Evolutionary conservation across 441 rosid genomes (phyloP), one percentile per base, ranked within the genome.

Genomic region (Syzygium malaccense): DNA sequence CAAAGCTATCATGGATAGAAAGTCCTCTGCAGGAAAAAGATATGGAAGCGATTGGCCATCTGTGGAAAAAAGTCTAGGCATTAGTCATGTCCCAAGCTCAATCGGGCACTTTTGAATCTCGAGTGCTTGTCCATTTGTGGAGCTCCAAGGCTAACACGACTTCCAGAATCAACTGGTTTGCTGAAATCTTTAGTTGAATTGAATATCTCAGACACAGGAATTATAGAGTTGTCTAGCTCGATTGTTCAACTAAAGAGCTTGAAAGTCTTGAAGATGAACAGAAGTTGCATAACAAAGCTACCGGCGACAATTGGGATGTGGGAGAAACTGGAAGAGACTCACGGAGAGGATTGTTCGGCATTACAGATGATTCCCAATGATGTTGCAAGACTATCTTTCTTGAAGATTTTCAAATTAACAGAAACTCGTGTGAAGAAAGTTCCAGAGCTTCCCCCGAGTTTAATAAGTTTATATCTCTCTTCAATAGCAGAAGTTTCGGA

Each of bases 21-120:
- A 0, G 0, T 0, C 20, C 5, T 64, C 37, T 0, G 1, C 20
- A 30, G 23, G 1, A 32, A 4, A 64, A 64, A n/a, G 19, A 14
- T 1, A n/a, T 14, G 2, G 2, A 14, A 6, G 19, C 4, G 2
- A 14, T 62, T n/a, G 33, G 19, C 7, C 68, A n/a, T n/a, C 8
- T 60, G 8, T 11, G 14, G 33, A 0, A n/a, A 62, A 28, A 5
- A 62, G 0, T n/a, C 8, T n/a, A 3, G 37, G 25, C 23, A 66
- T 66, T 66, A 32, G 23, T 12, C 13, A 8, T 15, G 75, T 66
- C 45, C 23, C 78, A 66, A 17, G 6, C 78, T 66, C 45, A 66
- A 66, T 66, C 12, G 20, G 0, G 78, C 25, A 66, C 41, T 66
- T 8, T 7, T 15, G 3, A 66, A 66, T 30, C 78, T 30, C 6